These are phyloP conservation scores for Nannochloropsis oceanica DNA, from an alignment of 108 stramenopile species.

Conservation along the genomic window DNA sequence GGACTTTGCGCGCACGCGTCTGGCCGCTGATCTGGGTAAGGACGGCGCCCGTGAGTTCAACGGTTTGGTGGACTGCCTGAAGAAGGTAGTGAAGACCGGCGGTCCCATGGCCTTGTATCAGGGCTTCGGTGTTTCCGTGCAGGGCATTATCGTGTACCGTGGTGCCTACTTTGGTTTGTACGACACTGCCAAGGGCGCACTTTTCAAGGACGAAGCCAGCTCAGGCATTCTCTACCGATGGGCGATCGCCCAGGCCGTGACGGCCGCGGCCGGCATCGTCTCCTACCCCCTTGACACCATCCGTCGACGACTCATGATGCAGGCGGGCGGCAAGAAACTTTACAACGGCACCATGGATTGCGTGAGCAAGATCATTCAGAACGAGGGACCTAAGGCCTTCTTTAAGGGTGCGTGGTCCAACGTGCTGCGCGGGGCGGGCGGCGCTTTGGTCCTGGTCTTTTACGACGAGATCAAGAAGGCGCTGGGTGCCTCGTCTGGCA, in stretches of 20 bases:
- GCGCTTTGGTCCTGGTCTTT: slow-evolving; percentile 85
- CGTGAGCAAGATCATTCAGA: slow-evolving; percentile 75
- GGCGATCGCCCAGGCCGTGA: slow-evolving; percentile 70
- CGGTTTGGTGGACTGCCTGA: slow-evolving; percentile 90
- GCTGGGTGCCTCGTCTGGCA: neutral
- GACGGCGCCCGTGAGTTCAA: slow-evolving; percentile 74
- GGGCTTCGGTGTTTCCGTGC: slow-evolving; percentile 88
- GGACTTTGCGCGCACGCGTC: slow-evolving; percentile 96
- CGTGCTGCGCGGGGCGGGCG: slow-evolving; percentile 91
- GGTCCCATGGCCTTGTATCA: slow-evolving; percentile 87
- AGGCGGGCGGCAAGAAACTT: slow-evolving; percentile 79
- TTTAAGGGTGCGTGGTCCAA: slow-evolving; percentile 99
- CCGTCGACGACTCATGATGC: slow-evolving; percentile 98
- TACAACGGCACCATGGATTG: slow-evolving; percentile 92
- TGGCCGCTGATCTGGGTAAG: slow-evolving; percentile 89
- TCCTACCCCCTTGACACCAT: slow-evolving; percentile 99
- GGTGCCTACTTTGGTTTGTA: slow-evolving; percentile 96
- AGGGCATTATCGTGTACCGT: slow-evolving; percentile 96
- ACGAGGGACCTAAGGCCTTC: slow-evolving; percentile 80
- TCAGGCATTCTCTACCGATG: slow-evolving; percentile 86
- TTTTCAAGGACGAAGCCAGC: slow-evolving; percentile 74
- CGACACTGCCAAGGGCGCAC: slow-evolving; percentile 92
- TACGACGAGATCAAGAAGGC: slow-evolving; percentile 79
- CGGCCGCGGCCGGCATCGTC: slow-evolving; percentile 80
- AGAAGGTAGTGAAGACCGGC: slow-evolving; percentile 63